phyloP scores from a whole-genome alignment of 805 yeast genomes.

The Candida alai region DNA sequence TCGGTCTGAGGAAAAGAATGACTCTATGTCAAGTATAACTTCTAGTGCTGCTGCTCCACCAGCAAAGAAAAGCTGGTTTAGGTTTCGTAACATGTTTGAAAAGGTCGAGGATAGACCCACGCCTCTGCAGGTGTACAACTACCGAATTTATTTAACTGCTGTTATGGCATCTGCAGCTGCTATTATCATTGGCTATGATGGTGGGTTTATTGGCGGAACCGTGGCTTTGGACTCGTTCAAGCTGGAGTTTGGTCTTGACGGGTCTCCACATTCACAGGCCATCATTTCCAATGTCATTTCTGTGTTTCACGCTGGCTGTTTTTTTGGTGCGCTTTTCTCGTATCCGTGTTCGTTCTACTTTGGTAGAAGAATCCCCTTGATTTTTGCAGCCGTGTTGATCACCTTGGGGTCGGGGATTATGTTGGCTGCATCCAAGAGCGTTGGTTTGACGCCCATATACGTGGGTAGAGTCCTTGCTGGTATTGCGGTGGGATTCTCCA shows the following conservation, averaged over 20 bases:
- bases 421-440: conserved; percentile 25
- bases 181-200: conserved; percentile 39
- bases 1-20: not conserved
- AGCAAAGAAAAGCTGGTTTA: conserved; percentile 5
- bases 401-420: conserved; percentile 35
- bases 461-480: conserved; percentile 37
- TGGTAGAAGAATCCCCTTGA: conserved; percentile 30
- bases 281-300: conserved; percentile 33
- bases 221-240: conserved; percentile 30
- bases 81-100: conserved; percentile 19
- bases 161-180: conserved; percentile 37
- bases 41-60: not conserved
- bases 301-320: conserved; percentile 39
- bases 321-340: conserved; percentile 36
- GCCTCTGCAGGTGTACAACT: conserved; percentile 35
- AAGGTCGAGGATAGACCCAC: conserved; percentile 38
- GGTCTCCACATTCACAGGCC: conserved; percentile 16
- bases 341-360: conserved; percentile 33
- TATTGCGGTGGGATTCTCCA: conserved; percentile 32
- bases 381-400: conserved; percentile 27
- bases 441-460: conserved; percentile 34
- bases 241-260: conserved; percentile 27
- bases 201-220: conserved; percentile 40
- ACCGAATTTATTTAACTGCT: conserved; percentile 31
- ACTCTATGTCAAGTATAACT: not conserved